Base-by-base conservation (phyloP, 108 stramenopile species). In the Seminavis robusta region DNA sequence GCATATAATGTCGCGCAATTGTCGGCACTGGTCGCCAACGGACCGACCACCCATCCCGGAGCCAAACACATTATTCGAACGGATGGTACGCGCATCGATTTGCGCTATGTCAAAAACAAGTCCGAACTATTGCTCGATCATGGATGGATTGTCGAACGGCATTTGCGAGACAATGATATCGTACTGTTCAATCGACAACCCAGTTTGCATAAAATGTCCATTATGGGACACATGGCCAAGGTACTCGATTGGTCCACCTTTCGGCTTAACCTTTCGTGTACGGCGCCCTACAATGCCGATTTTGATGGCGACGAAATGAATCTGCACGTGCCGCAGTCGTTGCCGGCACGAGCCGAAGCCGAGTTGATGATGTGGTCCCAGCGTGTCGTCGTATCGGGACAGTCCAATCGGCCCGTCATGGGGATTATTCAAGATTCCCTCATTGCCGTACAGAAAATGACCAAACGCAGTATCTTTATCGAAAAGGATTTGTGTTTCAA, bases 271-370 rank as follows among this genome's bases (percentile, higher is more conserved):
- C 73, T 99, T 50, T 86, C 88, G 56, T 97, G 96, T 73, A 99
- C 99, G 8, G 79, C 94, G 6, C 98, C 99, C 20, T 99, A 99
- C 84, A 99, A 99, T 74, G 98, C 98, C 43, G 98, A 99, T 77
- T 99, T 99, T 71, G 98, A 99, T 72, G 98, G 98, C 11, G 98
- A 99, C 51, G 98, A 99, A 81, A 99, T 99, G 98, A 99, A 99
- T 83, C 80, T 99, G 41, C 96, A 97, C 79, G 94, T 94, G 20
- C 98, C 97, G 3, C 98, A 99, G 80, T 82, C 84, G 39, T 67
- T 99, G 31, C 76, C 95, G 10, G 98, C 98, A 26, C 77, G 93
- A 39, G 95, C 97, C 15, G 98, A 99, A 74, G 93, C 89, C 8
- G 92, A 96, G 63, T 70, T 96, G 44, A 92, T 98, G 76, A 99